Conservation (phyloP, 2,329 filamentous ascomycete genomes). For the Pseudocercospora musae region DNA sequence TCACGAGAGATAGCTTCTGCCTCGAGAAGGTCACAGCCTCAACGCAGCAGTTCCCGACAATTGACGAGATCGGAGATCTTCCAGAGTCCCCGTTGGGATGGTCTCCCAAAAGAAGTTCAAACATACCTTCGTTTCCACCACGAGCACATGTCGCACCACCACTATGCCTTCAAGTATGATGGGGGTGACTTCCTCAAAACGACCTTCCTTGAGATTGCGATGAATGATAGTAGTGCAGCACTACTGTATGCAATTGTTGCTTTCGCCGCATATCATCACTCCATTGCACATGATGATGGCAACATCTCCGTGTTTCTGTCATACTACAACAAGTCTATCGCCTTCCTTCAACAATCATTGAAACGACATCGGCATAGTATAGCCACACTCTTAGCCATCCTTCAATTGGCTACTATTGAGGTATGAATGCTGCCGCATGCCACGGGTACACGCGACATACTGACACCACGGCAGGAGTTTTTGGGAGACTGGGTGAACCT, state of each 20-base stretch:
- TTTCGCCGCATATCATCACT: constrained; percentile 84
- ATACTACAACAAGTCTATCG: constrained; percentile 88
- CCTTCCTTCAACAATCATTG: constrained; percentile 67
- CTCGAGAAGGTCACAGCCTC: constrained; percentile 18
- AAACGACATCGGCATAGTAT: constrained; percentile 68
- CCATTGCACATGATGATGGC: constrained; percentile 65
- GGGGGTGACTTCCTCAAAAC: constrained; percentile 69
- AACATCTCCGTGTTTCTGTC: constrained; percentile 77
- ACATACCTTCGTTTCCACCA: constrained; percentile 76
- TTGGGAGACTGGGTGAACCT: constrained; percentile 94
- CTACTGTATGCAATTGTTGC: constrained; percentile 82
- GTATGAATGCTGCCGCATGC: constrained; percentile 48
- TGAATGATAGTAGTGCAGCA: constrained; percentile 65
- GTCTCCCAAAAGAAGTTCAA: constrained; percentile 60
- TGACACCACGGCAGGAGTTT: constrained; percentile 64
- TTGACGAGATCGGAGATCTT: constrained; percentile 24
- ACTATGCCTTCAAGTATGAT: constrained; percentile 76
- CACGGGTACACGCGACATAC: neutral
- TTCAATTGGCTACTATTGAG: constrained; percentile 92
- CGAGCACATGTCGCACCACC: constrained; percentile 73
- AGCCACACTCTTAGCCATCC: constrained; percentile 76
- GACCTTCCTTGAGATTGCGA: constrained; percentile 67
- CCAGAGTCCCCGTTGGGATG: constrained; percentile 29
- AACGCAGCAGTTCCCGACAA: constrained; percentile 23
- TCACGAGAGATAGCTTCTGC: constrained; percentile 44